Evolutionary conservation across 106 monocot genomes (phyloP).

Genomic region (Hemerocallis citrina): DNA sequence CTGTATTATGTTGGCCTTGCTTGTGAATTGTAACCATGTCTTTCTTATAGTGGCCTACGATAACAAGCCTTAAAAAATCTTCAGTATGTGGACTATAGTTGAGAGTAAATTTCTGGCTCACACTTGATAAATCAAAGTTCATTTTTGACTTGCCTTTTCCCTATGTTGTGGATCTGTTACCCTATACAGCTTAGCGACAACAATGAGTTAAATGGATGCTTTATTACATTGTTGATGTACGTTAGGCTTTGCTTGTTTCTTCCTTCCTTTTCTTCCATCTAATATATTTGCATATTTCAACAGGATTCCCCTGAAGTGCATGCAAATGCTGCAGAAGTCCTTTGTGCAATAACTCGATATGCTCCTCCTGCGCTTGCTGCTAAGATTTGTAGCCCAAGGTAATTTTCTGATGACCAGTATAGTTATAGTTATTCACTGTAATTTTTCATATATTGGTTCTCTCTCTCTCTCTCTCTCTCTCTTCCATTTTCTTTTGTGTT

Average conservation of each 20-base stretch:
- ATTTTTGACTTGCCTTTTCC: not conserved
- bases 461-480: not conserved
- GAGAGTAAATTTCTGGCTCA: too few species aligned
- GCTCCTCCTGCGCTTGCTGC: slow-evolving; percentile 60
- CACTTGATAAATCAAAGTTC: not conserved
- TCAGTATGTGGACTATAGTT: too few species aligned
- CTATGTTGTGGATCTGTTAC: not conserved
- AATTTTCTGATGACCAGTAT: not conserved
- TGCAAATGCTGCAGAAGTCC: slow-evolving; percentile 68
- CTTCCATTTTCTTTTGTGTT: not conserved
- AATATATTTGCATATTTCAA: slow-evolving; percentile 1
- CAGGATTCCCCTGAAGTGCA: slow-evolving; percentile 74
- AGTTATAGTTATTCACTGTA: not conserved
- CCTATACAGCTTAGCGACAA: not conserved
- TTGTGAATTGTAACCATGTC: too few species aligned
- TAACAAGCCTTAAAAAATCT: too few species aligned
- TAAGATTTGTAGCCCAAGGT: slow-evolving; percentile 69
- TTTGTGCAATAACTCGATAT: slow-evolving; percentile 63
- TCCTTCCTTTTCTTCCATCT: not conserved
- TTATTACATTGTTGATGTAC: not conserved
- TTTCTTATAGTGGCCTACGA: too few species aligned
- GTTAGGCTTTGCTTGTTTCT: not conserved
- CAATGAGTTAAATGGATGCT: not conserved
- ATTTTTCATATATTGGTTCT: not conserved
- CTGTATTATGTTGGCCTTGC: too few species aligned